Conservation (phyloP, 1,284 basidiomycete species). For the Ustilago loliicola region DNA sequence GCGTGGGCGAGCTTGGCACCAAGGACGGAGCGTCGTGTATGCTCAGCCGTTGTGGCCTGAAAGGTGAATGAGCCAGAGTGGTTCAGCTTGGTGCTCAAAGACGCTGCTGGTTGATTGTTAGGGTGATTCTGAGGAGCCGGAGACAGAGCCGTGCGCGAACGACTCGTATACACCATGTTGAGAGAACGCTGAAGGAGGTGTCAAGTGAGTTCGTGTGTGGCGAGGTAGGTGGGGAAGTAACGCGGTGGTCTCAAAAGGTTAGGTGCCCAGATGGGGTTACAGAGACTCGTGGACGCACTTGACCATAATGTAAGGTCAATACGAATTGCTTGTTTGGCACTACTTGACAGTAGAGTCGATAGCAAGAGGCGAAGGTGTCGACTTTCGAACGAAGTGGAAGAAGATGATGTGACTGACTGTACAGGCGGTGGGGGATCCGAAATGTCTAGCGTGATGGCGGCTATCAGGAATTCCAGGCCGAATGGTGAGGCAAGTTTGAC, state of each 20-base stretch:
- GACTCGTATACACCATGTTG: slow-evolving; percentile 37
- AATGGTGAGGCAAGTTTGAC: no score
- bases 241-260: no score
- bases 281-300: not conserved
- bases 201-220: no score
- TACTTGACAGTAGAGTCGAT: not conserved
- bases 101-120: not conserved
- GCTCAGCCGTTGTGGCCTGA: not conserved
- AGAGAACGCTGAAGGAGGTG: not conserved
- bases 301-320: slow-evolving; percentile 15
- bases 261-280: slow-evolving; percentile 8
- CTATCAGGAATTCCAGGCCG: no score
- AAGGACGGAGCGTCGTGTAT: slow-evolving; percentile 13
- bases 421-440: no score
- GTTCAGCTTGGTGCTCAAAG: slow-evolving; percentile 2
- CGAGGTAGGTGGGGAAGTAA: not conserved
- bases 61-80: not conserved
- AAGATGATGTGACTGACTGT: no score
- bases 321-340: not conserved
- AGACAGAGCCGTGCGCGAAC: slow-evolving; percentile 35
- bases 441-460: no score
- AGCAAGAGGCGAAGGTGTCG: no score
- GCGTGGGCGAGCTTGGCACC: slow-evolving; percentile 26
- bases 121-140: slow-evolving; percentile 37
- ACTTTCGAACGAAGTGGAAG: no score